Percentiles rank a stretch among this genome's conserved stretches.
Evolutionary conservation across 192 early-diverging fungal genomes (phyloP).

Genomic region (Funneliformis geosporum): DNA sequence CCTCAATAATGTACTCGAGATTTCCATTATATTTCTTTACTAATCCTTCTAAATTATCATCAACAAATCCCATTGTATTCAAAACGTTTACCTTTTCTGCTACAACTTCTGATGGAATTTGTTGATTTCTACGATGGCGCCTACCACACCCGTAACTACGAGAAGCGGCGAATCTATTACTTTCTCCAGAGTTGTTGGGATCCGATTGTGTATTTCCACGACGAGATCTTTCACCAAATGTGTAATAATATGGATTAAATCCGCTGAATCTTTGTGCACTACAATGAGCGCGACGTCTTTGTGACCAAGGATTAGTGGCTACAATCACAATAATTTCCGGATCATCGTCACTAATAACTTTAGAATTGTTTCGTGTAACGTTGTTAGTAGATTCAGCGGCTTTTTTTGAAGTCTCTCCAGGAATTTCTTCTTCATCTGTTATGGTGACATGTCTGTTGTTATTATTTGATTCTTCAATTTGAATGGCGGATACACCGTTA

Average conservation of each 20-base stretch:
- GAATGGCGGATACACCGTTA: neutral
- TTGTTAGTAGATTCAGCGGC: neutral
- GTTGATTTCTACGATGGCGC: neutral
- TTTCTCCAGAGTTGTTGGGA: neutral
- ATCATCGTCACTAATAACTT: neutral
- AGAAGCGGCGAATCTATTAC: neutral
- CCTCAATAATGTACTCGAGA: neutral
- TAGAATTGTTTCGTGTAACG: neutral
- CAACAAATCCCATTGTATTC: neutral
- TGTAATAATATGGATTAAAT: neutral
- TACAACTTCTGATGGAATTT: neutral
- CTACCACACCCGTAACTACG: neutral
- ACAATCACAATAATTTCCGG: neutral
- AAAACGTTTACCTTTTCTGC: neutral
- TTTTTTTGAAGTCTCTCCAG: neutral
- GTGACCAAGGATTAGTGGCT: neutral
- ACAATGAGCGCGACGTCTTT: neutral
- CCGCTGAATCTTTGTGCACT: neutral
- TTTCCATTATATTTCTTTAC: slow-evolving; percentile 10
- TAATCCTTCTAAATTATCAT: slow-evolving; percentile 15
- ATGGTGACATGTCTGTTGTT: neutral
- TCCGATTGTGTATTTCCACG: neutral
- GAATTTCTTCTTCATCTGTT: neutral
- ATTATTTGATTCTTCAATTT: neutral
- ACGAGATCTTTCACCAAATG: neutral